phyloP scores from a whole-genome alignment of 768 basidiomycete genomes.

The Tricholoma hemisulphureum region DNA sequence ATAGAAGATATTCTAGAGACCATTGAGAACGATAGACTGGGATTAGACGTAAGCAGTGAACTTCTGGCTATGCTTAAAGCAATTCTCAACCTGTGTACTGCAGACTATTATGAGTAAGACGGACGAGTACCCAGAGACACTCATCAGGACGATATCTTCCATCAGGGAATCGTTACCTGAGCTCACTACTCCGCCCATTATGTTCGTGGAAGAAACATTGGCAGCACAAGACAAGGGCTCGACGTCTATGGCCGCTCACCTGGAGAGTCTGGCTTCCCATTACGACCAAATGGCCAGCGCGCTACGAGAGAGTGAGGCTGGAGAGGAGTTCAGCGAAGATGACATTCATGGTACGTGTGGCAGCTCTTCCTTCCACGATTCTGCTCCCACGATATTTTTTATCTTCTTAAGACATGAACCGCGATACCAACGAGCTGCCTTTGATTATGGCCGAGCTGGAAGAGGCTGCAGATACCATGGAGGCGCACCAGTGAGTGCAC shows the following conservation, averaged over 20 bases:
- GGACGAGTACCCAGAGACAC: conserved; percentile 65
- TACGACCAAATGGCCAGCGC: conserved; percentile 76
- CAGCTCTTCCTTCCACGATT: neutral
- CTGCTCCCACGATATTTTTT: neutral
- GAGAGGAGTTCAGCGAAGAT: conserved; percentile 62
- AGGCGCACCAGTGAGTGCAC: conserved; percentile 52
- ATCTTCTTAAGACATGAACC: conserved; percentile 62
- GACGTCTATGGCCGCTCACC: conserved; percentile 65
- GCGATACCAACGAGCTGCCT: conserved; percentile 77
- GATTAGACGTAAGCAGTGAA: conserved; percentile 57
- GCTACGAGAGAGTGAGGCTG: conserved; percentile 65
- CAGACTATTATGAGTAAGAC: conserved; percentile 65
- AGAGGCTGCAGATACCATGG: conserved; percentile 50
- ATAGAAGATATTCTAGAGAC: conserved; percentile 75
- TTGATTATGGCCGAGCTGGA: conserved; percentile 74
- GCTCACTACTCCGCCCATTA: conserved; percentile 11
- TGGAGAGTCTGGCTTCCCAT: conserved; percentile 72
- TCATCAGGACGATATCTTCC: conserved; percentile 51
- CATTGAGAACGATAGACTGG: conserved; percentile 66
- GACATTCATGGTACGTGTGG: conserved; percentile 57
- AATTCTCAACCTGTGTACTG: neutral
- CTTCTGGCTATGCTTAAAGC: neutral
- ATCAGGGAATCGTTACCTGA: conserved; percentile 54
- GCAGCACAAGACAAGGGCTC: conserved; percentile 55
- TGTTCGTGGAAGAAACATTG: conserved; percentile 47